These are phyloP conservation scores for Saposhnikovia divaricata DNA, from an alignment of 129 eudicot genomes.

Conservation along the genomic window DNA sequence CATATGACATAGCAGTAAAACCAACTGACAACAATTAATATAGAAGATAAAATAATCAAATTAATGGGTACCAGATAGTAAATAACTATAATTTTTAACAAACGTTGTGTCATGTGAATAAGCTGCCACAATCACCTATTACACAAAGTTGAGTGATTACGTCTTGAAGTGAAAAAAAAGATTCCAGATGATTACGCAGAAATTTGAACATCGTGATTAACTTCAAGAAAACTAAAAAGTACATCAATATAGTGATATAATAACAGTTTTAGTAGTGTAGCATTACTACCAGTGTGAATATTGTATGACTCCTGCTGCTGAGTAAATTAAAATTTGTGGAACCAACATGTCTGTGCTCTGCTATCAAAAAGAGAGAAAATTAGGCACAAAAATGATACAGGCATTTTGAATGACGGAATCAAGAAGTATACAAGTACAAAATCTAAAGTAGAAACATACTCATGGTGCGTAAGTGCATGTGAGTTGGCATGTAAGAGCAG, in stretches of 20 bases:
- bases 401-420: not conserved
- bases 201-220: not conserved
- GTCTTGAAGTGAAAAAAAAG: not conserved
- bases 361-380: conserved; percentile 16
- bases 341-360: conserved; percentile 99
- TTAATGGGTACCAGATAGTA: not conserved
- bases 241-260: conserved; percentile 6
- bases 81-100: not conserved
- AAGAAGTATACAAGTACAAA: not conserved
- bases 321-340: conserved; percentile 90
- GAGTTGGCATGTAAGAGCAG: not conserved
- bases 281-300: conserved; percentile 79
- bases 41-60: not conserved
- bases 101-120: not conserved
- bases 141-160: not conserved
- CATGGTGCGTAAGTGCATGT: not conserved
- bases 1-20: not conserved
- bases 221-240: conserved; percentile 10
- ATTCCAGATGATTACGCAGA: not conserved
- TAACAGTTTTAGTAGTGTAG: not conserved
- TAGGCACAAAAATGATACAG: conserved; percentile 1
- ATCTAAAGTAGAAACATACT: not conserved
- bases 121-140: not conserved
- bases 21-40: not conserved
- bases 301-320: conserved; percentile 99